Evolutionary conservation across 352 stramenopile species (phyloP).

Genomic region (Phytophthora rubi): DNA sequence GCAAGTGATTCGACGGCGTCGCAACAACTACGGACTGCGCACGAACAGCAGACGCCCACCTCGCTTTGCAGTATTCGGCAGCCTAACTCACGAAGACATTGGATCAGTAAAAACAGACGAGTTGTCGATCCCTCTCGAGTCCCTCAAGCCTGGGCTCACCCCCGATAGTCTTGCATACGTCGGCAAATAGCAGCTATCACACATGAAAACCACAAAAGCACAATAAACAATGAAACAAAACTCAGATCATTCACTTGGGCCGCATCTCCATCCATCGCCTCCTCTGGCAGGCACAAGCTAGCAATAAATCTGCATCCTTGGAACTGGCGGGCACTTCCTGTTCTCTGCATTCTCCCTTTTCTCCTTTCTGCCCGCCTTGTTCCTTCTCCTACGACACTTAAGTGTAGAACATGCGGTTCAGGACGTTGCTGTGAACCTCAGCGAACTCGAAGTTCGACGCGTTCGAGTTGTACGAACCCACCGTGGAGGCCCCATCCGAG

Average conservation of each 20-base stretch:
- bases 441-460: conserved; percentile 63
- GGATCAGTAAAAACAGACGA: conserved; percentile 16
- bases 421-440: conserved; percentile 57
- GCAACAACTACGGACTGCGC: conserved; percentile 52
- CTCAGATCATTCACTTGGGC: conserved; percentile 13
- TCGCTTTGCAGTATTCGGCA: conserved; percentile 7
- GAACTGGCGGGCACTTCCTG: conserved; percentile 4
- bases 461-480: conserved; percentile 61
- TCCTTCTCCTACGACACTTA: conserved; percentile 20
- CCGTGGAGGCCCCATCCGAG: conserved; percentile 49
- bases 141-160: conserved; percentile 45
- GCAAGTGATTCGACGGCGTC: conserved; percentile 52
- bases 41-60: conserved; percentile 49
- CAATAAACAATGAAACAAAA: conserved; percentile 14
- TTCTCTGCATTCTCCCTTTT: conserved; percentile 36
- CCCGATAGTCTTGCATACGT: conserved; percentile 25
- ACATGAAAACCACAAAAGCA: conserved; percentile 1
- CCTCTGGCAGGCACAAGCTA: conserved; percentile 13
- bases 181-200: conserved; percentile 10
- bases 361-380: conserved; percentile 48
- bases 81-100: background rate
- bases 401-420: conserved; percentile 61
- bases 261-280: background rate
- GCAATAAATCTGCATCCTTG: background rate
- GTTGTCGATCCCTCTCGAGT: conserved; percentile 29